These are phyloP conservation scores for Stenocarpella maydis DNA, from an alignment of 2,329 filamentous ascomycete genomes.

Conservation along the genomic window DNA sequence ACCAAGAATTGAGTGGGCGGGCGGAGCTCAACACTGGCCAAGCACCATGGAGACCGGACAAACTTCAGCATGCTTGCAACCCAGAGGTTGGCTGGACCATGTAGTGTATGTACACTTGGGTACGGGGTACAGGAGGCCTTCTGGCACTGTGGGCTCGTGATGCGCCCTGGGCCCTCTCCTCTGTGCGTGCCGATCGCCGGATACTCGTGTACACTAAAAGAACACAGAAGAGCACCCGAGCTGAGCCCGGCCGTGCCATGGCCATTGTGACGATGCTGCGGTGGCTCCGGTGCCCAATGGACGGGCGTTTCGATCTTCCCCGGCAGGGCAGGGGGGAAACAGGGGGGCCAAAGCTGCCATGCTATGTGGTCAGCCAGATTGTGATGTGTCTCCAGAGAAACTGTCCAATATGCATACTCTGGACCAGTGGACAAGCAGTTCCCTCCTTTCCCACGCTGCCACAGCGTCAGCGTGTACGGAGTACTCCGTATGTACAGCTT, in stretches of 20 bases:
- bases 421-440: neutral
- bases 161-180: neutral
- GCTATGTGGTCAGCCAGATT: neutral
- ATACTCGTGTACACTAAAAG: neutral
- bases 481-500: too few species aligned
- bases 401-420: conserved; percentile 26
- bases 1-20: conserved; percentile 16
- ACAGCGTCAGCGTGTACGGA: too few species aligned
- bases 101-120: too few species aligned
- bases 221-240: neutral
- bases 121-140: too few species aligned
- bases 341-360: neutral
- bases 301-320: conserved; percentile 9
- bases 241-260: too few species aligned
- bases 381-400: conserved; percentile 12
- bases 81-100: too few species aligned
- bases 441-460: conserved; percentile 16
- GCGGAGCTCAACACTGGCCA: conserved; percentile 14
- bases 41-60: conserved; percentile 1
- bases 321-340: neutral
- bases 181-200: neutral
- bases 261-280: conserved; percentile 5
- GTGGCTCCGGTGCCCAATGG: neutral
- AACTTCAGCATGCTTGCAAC: neutral
- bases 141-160: conserved; percentile 4